Base-by-base conservation (phyloP, 345 rosid species). In the Populus nigra region DNA sequence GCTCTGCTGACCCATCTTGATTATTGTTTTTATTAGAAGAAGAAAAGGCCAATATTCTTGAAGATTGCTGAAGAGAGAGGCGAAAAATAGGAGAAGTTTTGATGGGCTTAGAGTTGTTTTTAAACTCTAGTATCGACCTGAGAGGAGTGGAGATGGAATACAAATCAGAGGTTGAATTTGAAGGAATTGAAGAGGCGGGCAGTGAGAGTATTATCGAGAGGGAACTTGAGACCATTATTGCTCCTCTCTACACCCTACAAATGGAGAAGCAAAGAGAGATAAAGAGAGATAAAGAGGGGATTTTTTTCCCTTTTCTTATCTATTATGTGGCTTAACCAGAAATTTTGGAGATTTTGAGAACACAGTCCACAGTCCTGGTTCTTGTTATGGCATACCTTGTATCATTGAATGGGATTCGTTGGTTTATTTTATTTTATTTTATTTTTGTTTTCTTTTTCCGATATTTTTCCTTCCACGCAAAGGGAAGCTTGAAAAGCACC, bases 1-100 rank as follows among this genome's bases (percentile, higher is more conserved):
- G 81, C 43, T 83, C 84, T 27, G 89, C 77, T 7, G 92, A 87
- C 62, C 76, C 91, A 77, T 89, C 90, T 68, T 89, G 89, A 11
- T 80, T 36, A 8, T 76, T 25, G 57, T 8, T 25, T 45, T 13
- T 27, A 20, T 22, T 17, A 8, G 23, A 43, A 9, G 76, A 72
- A 12, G 45, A 88, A 39, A 22, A 86, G 22, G 73, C 66, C 1
- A 17, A 33, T n/a, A 59, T 10, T 38, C 55, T 68, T 43, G 67
- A 33, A 35, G 71, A 65, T 65, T 22, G 20, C 45, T 65, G 59
- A 65, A 25, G 3, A 55, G 61, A 55, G n/a, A 53, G 17, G 36
- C 53, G 18, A 23, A 43, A 72, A 3, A 53, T 13, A 17, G 66
- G 43, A 18, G 66, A 33, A 25, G 8, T 45, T 22, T 65, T 65